Conservation (phyloP, 2,329 filamentous ascomycete species). For the Ustulina deusta region DNA sequence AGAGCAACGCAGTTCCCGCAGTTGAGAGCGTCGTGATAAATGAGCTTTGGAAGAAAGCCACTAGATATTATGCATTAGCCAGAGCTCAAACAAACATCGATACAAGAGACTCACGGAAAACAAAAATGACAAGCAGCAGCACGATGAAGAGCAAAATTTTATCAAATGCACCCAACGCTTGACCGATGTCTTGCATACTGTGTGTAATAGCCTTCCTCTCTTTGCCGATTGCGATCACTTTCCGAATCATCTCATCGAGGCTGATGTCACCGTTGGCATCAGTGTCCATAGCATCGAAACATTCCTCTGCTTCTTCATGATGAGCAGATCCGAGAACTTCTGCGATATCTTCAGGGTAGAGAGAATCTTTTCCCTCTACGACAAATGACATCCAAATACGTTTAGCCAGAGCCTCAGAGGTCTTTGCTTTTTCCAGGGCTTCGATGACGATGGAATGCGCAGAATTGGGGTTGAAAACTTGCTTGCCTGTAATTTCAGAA, state of each 20-base stretch:
- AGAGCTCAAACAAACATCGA: not conserved
- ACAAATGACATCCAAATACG: conserved; percentile 99
- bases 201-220: conserved; percentile 89
- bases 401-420: conserved; percentile 91
- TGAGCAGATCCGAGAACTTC: conserved; percentile 86
- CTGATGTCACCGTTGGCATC: conserved; percentile 95
- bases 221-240: conserved; percentile 83
- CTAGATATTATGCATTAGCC: conserved; percentile 52
- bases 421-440: conserved; percentile 84
- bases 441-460: conserved; percentile 90
- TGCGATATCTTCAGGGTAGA: conserved; percentile 83
- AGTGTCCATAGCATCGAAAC: conserved; percentile 82
- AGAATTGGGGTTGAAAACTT: conserved; percentile 92
- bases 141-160: conserved; percentile 85
- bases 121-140: conserved; percentile 81
- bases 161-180: conserved; percentile 92
- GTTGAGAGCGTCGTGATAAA: conserved; percentile 89
- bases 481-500: conserved; percentile 93
- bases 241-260: conserved; percentile 93
- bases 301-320: conserved; percentile 84
- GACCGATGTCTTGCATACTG: conserved; percentile 97
- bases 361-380: conserved; percentile 83
- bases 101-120: conserved; percentile 72
- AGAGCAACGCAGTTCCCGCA: conserved; percentile 90
- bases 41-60: conserved; percentile 88